Base-by-base conservation (phyloP, 345 rosid genomes). In the Gossypium thurberi region DNA sequence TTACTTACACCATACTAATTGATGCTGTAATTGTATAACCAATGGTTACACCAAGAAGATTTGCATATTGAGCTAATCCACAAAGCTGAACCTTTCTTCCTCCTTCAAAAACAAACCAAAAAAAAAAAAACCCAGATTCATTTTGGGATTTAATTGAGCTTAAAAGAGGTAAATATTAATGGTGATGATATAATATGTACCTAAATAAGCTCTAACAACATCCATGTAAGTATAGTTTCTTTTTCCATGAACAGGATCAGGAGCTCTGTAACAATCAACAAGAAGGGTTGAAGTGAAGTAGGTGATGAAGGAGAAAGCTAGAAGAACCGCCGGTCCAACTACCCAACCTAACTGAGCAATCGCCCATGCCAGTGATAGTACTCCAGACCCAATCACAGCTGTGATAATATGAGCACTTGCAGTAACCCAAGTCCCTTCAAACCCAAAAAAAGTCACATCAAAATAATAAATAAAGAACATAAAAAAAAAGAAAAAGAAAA, bases 1-100 rank as follows among this genome's bases (percentile, higher is more conserved):
- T 53, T 53, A 78, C 97, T 90, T 84, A 94, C 98, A 90, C 96
- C 91, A 94, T 89, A 77, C 98, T 94, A 23, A 91, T 89, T 12
- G 98, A 90, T 11, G 94, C 90, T 33, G 98, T 91, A 76, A 94
- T 94, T n/a, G 96, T 94, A 79, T 91, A 94, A 42, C 98, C 96
- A 50, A 90, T 73, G 2, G 94, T 84, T 65, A 84, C 65, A 42
- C 94, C 98, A 14, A 89, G 23, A 15, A 94, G 84, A 81, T 90
- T 90, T 21, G 73, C 84, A 73, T 87, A 94, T 76, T 94, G 98
- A 73, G 94, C 96, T 75, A 87, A 70, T 18, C 96, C 97, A 69
- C 97, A 91, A 0, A 89, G 77, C 79, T 74, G 82, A 60, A 86
- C 87, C 74, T 81, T 85, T 69, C 86, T 72, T 4, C 91, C 90